Evolutionary conservation across 495 filamentous ascomycete genomes (phyloP), one percentile per base, ranked within the genome.

Genomic region (Penicillium psychrofluorescens): DNA sequence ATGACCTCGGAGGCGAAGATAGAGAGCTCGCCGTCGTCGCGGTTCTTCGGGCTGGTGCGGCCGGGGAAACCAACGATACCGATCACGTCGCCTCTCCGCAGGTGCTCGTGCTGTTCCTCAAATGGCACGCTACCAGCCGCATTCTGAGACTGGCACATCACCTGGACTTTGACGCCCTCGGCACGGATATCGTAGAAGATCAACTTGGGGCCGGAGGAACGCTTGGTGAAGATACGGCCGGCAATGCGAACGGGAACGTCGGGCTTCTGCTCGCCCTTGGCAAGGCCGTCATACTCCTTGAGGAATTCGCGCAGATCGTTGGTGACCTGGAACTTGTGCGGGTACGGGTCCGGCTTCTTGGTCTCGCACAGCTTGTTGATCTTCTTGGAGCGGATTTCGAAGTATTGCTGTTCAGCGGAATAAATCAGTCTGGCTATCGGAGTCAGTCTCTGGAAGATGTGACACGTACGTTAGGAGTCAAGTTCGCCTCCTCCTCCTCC

Each of bases 271-370:
- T 97, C 90, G 60, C 94, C 92, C 51, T 87, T 94, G 70, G 84
- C 83, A 56, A 97, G 80, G 39, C 78, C 62, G 38, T 75, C 74
- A 55, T 86, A 91, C 29, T 88, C 71, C 51, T 83, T 74, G 50
- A 86, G 67, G 67, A 92, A 90, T 36, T 89, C 78, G 48, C 76
- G 67, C 41, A 95, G 71, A 51, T 90, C 84, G 52, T 82, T 84
- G 53, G 81, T 87, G 62, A 86, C 81, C 36, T 89, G 72, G 77
- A 96, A 97, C 76, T 97, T 97, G 80, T 99, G 92, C 8, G 92
- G 94, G 64, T 95, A 96, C 12, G 92, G 89, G 63, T 95, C 85
- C 14, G 88, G 88, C 32, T 81, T 67, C 70, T 89, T 82, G 61
- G 77, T 82, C 62, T 85, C 75, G 59, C 83, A 82, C 44, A 96